Percentiles rank a stretch among this genome's conserved stretches.
Conservation (phyloP, 1,284 basidiomycete genomes). For the Heterobasidion occidentale region DNA sequence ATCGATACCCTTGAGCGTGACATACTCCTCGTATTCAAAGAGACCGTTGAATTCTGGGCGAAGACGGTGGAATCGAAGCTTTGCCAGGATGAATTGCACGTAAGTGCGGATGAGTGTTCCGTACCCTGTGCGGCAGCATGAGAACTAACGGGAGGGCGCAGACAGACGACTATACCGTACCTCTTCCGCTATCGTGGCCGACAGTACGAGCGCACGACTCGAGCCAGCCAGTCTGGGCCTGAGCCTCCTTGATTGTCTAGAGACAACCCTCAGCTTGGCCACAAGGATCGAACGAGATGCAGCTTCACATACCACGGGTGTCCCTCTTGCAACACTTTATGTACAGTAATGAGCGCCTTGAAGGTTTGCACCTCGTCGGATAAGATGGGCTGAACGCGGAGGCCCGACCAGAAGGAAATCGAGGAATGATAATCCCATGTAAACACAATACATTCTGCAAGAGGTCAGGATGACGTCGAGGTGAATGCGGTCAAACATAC, state of each 20-base stretch:
- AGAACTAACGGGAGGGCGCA: conserved; percentile 1
- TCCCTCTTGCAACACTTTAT: conserved; percentile 93
- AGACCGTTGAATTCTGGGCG: conserved; percentile 94
- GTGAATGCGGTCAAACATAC: conserved; percentile 41
- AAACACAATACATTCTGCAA: conserved; percentile 88
- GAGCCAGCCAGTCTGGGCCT: conserved; percentile 93
- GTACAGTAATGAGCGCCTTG: conserved; percentile 92
- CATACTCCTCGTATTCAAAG: conserved; percentile 96
- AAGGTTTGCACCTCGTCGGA: conserved; percentile 95
- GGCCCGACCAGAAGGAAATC: conserved; percentile 92
- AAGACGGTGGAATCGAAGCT: conserved; percentile 88
- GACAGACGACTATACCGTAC: conserved; percentile 29
- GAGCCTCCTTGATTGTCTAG: conserved; percentile 90
- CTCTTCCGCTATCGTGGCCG: conserved; percentile 71
- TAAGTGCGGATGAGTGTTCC: conserved; percentile 89
- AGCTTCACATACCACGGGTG: conserved; percentile 72
- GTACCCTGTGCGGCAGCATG: conserved; percentile 54
- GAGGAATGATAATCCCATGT: conserved; percentile 99
- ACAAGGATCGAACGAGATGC: neutral
- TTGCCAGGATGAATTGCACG: conserved; percentile 91
- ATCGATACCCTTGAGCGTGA: conserved; percentile 91
- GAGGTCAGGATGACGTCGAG: neutral
- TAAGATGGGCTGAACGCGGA: conserved; percentile 90
- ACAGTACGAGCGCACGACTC: conserved; percentile 92
- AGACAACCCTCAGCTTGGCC: conserved; percentile 2